These are phyloP conservation scores for Schoenoplectus tabernaemontani DNA, from an alignment of 202 grass and related monocot genomes.

Conservation along the genomic window DNA sequence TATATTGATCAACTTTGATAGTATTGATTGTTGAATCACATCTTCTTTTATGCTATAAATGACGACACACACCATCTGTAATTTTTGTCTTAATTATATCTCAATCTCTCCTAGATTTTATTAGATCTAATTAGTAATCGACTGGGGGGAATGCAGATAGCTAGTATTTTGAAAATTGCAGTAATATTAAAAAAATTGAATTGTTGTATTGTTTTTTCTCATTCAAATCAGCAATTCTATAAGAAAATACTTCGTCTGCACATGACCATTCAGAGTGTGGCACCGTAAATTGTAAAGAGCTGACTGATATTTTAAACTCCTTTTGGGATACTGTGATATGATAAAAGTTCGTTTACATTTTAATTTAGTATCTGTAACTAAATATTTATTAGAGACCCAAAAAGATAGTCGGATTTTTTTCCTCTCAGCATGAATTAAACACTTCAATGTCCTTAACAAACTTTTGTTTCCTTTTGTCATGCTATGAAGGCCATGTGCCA, in stretches of 20 bases:
- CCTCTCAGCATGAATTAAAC: too few species aligned
- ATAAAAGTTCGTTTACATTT: not conserved
- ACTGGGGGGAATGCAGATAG: not conserved
- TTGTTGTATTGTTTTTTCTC: not conserved
- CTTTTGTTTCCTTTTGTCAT: too few species aligned
- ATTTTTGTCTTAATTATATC: not conserved
- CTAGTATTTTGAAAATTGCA: not conserved
- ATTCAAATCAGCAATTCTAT: not conserved
- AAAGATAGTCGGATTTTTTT: too few species aligned
- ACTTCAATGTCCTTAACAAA: too few species aligned
- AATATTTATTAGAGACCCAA: too few species aligned
- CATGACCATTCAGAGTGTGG: not conserved
- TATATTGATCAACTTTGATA: constrained; percentile 5
- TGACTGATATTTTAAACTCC: not conserved
- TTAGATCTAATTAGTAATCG: not conserved
- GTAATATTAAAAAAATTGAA: not conserved
- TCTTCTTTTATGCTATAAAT: not conserved
- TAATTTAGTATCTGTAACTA: too few species aligned
- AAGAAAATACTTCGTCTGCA: not conserved
- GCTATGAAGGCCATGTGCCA: too few species aligned
- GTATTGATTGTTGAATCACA: not conserved
- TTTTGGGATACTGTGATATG: not conserved
- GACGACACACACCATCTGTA: not conserved
- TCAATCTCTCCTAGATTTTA: constrained; percentile 9
- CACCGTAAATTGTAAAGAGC: not conserved